phyloP scores from a whole-genome alignment of 2,329 filamentous ascomycete genomes.

The Hypomyces rosellus region DNA sequence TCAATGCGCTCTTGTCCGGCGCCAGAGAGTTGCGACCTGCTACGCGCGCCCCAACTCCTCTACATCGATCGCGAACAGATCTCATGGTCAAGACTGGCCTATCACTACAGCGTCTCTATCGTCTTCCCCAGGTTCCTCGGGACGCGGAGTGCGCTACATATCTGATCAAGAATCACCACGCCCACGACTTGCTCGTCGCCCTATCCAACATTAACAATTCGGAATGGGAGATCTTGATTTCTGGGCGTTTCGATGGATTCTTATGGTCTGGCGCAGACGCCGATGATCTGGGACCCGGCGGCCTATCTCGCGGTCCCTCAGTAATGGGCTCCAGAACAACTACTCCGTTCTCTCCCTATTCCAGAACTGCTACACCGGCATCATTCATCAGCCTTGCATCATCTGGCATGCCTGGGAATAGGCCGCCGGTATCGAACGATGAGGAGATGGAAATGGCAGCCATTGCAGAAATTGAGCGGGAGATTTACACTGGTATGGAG shows the following conservation, averaged over 20 bases:
- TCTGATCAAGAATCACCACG: conserved; percentile 71
- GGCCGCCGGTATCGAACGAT: conserved; percentile 72
- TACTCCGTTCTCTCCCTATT: conserved; percentile 46
- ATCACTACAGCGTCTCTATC: conserved; percentile 80
- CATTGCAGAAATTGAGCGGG: conserved; percentile 83
- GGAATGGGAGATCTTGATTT: conserved; percentile 96
- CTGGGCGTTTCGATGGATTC: conserved; percentile 92
- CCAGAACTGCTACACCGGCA: conserved; percentile 50
- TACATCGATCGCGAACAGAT: conserved; percentile 59
- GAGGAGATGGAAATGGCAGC: conserved; percentile 91
- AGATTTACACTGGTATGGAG: conserved; percentile 94
- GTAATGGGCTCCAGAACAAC: conserved; percentile 39
- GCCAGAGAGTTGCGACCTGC: conserved; percentile 50
- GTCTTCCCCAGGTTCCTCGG: conserved; percentile 64
- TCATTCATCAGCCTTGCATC: conserved; percentile 55
- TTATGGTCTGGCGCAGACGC: conserved; percentile 83
- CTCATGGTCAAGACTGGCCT: conserved; percentile 69
- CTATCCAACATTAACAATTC: conserved; percentile 79
- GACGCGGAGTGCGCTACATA: conserved; percentile 84
- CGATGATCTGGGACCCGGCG: conserved; percentile 40
- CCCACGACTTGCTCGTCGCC: conserved; percentile 83
- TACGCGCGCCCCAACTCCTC: conserved; percentile 62
- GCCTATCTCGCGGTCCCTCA: conserved; percentile 42
- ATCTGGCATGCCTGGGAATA: conserved; percentile 35
- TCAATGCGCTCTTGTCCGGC: conserved; percentile 70